These are phyloP conservation scores for Tuber borchii DNA, from an alignment of 495 filamentous ascomycete genomes.

Conservation along the genomic window DNA sequence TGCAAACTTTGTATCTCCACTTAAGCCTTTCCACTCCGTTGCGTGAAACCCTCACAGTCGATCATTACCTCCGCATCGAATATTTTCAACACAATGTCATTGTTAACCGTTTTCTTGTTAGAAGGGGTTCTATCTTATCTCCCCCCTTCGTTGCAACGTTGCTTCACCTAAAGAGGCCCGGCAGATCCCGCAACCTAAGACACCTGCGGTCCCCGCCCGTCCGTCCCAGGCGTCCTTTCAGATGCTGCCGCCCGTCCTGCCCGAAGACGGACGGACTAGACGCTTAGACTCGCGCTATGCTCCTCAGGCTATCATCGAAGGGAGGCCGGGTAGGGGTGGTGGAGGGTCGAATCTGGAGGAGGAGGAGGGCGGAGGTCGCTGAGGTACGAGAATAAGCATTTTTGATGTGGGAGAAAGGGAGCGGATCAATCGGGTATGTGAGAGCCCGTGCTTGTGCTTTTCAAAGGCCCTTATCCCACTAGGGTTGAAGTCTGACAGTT, in stretches of 20 bases:
- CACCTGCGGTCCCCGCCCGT: too few relatives aligned
- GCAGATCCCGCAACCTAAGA: too few relatives aligned
- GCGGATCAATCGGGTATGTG: neutral
- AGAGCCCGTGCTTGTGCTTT: neutral
- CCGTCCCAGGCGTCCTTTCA: too few relatives aligned
- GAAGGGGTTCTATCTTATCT: too few relatives aligned
- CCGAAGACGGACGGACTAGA: neutral
- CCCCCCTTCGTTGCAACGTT: too few relatives aligned
- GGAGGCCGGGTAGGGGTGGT: neutral
- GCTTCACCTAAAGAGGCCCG: too few relatives aligned
- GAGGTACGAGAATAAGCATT: neutral
- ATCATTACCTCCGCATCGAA: too few relatives aligned
- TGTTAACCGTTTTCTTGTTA: too few relatives aligned
- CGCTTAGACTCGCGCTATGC: neutral
- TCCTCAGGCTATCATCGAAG: neutral
- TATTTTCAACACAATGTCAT: too few relatives aligned
- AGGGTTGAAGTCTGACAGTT: neutral
- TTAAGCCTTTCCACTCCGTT: neutral
- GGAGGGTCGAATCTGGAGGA: neutral
- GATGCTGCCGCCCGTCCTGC: neutral
- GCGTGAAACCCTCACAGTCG: too few relatives aligned
- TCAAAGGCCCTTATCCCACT: neutral
- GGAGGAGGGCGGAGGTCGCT: neutral
- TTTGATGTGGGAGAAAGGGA: neutral
- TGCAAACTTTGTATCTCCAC: too few relatives aligned